Evolutionary conservation across 495 filamentous ascomycete genomes (phyloP).

Genomic region (Daldinia concentrica): DNA sequence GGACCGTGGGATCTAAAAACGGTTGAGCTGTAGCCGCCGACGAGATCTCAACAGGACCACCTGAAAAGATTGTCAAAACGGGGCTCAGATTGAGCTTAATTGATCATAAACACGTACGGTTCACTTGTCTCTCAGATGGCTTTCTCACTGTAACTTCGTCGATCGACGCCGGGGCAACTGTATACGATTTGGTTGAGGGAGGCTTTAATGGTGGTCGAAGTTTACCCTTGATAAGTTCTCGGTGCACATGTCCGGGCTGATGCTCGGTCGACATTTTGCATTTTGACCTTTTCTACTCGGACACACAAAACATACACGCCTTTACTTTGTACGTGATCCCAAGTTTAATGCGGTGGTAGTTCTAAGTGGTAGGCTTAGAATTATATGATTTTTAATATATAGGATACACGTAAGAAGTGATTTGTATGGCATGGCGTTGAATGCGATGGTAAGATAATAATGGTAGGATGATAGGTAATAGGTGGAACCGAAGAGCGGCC

Average conservation of each 20-base stretch:
- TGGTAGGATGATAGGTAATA: constrained; percentile 4
- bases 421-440: constrained; percentile 15
- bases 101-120: constrained; percentile 31
- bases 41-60: constrained; percentile 43
- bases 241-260: constrained; percentile 15
- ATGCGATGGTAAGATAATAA: background rate
- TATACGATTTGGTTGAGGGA: constrained; percentile 46
- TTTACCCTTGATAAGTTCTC: constrained; percentile 39
- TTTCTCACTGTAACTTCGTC: constrained; percentile 47
- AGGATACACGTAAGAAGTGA: constrained; percentile 2
- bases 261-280: constrained; percentile 12
- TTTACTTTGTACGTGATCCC: constrained; percentile 4
- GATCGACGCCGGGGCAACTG: constrained; percentile 45
- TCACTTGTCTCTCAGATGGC: constrained; percentile 22
- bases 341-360: background rate
- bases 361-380: constrained; percentile 18
- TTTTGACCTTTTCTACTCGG: constrained; percentile 1
- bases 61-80: constrained; percentile 27
- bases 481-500: constrained; percentile 23
- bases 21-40: constrained; percentile 51
- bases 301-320: background rate
- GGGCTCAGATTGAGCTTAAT: constrained; percentile 17
- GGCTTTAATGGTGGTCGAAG: constrained; percentile 36
- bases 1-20: constrained; percentile 52
- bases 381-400: constrained; percentile 13